Evolutionary conservation across 129 eudicot genomes (phyloP), one percentile per base, ranked within the genome.

Genomic region (Silybum marianum): DNA sequence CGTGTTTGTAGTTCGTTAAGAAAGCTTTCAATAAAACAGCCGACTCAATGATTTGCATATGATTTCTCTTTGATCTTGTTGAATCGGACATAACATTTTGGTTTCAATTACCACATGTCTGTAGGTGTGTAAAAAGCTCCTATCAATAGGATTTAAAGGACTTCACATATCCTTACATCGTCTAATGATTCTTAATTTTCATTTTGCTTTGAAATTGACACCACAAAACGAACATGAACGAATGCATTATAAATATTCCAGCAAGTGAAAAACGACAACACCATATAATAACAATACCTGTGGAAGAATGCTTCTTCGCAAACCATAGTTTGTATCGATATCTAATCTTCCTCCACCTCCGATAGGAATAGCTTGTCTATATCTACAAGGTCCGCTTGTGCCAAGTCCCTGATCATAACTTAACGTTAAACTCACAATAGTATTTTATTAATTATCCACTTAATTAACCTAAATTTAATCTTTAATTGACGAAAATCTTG

Each of bases 351-450:
- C 98, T 82, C 93, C 90, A 28, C 34, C 42, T 25, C 90, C 91
- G 0, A 89, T 83, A 0, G 98, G 98, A 69, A 92, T 87, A 48
- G 96, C 91, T 84, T 95, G 98, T 71, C 98, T 85, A 75, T 95
- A 95, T 82, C 98, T 80, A 79, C 97, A 92, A 83, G 94, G 87
- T 81, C 97, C 97, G 0, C 88, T 78, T 2, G 98, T 95, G 19
- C 84, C 81, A 32, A 48, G 66, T 22, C 94, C 98, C 98, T 95
- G 74, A 22, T 1, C 1, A 32, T 32, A 32, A 32, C 6, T 32
- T 32, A 32, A 32, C 5, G 36, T 3, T 6, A 32, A 32, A 32
- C 36, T 32, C 36, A 32, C 36, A 32, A 32, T 32, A 32, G 3
- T 32, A 32, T 32, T 32, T 6, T 32, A 32, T 32, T 21, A 82